Base-by-base conservation (phyloP, 305 asterid species). In the Fraxinus nigra region DNA sequence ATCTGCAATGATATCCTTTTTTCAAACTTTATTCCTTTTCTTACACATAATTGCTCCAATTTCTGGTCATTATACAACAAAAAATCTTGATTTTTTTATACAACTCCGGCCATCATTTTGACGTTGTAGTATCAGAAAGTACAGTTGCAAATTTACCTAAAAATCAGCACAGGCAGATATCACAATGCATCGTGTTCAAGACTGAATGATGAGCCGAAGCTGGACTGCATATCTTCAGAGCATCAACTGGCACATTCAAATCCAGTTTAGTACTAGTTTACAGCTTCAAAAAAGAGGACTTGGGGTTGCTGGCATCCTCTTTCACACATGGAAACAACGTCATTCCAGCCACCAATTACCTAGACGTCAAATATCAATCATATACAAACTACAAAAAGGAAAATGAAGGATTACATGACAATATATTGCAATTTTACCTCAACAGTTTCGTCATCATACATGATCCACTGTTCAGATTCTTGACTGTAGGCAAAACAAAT, bases 221-320 rank as follows among this genome's bases (percentile, higher is more conserved):
- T 56, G 40, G 72, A 77, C 74, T 78, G 37, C 86, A 56, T 37
- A 34, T 48, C 72, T 63, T 65, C 76, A 82, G 67, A 63, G 51
- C 74, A 32, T 73, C 84, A 73, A 84, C 7, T 48, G 16, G 61
- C 22, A 48, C 61, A 48, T 14, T 14, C 61, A 48, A 18, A 54
- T 56, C 65, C 80, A 75, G 76, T 85, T 48, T 48, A 24, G 69
- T 35, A 82, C 89, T 90, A 90, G 80, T 94, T 87, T 81, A 87
- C 92, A 87, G 93, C 98, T 93, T 93, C 98, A 70, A 84, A 96
- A 77, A 94, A 90, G 78, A 96, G 99, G 79, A 94, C 93, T 79
- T 93, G 98, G n/a, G 99, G 98, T 85, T 96, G 99, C 85, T 94
- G 88, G 85, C 89, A 98, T 79, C 98, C 97, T 86, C 79, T 90